Evolutionary conservation across 2,329 filamentous ascomycete species (phyloP).

Genomic region (Fusarium sp.): DNA sequence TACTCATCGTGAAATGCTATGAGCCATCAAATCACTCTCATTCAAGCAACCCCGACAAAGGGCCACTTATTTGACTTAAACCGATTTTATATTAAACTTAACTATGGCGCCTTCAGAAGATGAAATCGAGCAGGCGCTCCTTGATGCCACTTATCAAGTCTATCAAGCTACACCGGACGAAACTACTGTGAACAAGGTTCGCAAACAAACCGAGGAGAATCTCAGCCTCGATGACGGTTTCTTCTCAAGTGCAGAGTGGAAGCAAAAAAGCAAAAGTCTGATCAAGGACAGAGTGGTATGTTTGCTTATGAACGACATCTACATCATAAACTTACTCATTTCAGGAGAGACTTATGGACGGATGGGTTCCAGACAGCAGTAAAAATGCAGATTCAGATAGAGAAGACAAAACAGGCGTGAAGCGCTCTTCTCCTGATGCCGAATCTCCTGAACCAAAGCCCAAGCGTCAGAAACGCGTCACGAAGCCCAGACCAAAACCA

Average conservation of each 20-base stretch:
- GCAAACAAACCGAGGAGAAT: slow-evolving; percentile 61
- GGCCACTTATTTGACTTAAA: background rate
- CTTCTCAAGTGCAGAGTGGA: slow-evolving; percentile 63
- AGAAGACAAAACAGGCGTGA: slow-evolving; percentile 45
- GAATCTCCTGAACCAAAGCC: slow-evolving; percentile 52
- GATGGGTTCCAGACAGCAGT: slow-evolving; percentile 47
- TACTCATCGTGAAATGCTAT: background rate
- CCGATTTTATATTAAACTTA: background rate
- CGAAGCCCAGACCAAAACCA: slow-evolving; percentile 45
- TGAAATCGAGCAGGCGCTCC: slow-evolving; percentile 58
- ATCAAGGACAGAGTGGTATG: slow-evolving; percentile 67
- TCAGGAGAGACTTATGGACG: slow-evolving; percentile 52
- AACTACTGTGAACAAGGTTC: slow-evolving; percentile 67
- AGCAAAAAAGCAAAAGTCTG: slow-evolving; percentile 66
- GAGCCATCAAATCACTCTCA: background rate
- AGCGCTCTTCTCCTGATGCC: slow-evolving; percentile 49
- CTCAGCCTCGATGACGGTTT: slow-evolving; percentile 62
- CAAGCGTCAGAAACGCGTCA: slow-evolving; percentile 53
- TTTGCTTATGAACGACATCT: slow-evolving; percentile 13
- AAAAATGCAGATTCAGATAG: slow-evolving; percentile 40
- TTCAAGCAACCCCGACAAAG: background rate
- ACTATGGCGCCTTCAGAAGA: slow-evolving; percentile 56
- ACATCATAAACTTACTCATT: slow-evolving; percentile 1
- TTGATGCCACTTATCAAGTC: slow-evolving; percentile 58
- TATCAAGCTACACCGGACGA: slow-evolving; percentile 57